These are phyloP conservation scores for Pinus taeda DNA, from an alignment of 75 land plant species.

Conservation along the genomic window DNA sequence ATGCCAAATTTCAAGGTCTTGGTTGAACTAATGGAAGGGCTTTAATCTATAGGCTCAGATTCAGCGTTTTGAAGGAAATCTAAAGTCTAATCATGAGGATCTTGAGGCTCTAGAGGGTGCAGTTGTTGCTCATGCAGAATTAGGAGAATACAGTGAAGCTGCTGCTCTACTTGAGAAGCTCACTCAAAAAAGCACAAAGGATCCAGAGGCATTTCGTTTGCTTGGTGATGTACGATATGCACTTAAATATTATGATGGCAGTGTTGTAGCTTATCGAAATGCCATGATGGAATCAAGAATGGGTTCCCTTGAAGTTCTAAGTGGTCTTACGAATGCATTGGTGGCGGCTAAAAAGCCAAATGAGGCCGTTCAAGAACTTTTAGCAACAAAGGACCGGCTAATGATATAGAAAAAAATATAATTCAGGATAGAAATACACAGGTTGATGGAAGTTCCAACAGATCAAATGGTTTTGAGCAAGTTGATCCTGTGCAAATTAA, in stretches of 20 bases:
- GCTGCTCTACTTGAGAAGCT: conserved; percentile 67
- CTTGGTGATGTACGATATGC: conserved; percentile 85
- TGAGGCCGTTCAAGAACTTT: no score
- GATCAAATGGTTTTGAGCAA: no score
- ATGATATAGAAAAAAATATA: no score
- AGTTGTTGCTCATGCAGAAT: conserved; percentile 74
- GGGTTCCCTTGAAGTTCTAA: no score
- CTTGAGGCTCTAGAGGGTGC: conserved; percentile 87
- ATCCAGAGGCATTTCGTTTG: conserved; percentile 75
- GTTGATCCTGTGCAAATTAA: no score
- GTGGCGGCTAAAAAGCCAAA: no score
- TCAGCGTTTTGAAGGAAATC: conserved; percentile 50
- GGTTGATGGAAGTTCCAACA: no score
- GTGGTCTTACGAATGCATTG: no score
- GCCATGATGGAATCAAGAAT: conserved; percentile 43
- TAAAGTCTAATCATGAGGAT: conserved; percentile 61
- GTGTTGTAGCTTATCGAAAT: conserved; percentile 65
- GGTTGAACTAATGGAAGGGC: background rate
- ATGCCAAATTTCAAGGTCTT: conserved; percentile 7
- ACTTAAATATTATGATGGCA: conserved; percentile 68
- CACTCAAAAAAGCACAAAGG: conserved; percentile 32
- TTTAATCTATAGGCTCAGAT: conserved; percentile 49
- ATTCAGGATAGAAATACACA: no score
- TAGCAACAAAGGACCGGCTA: no score
- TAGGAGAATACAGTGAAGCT: conserved; percentile 69